These are phyloP conservation scores for Suillus americanus DNA, from an alignment of 768 basidiomycete species.

Conservation along the genomic window DNA sequence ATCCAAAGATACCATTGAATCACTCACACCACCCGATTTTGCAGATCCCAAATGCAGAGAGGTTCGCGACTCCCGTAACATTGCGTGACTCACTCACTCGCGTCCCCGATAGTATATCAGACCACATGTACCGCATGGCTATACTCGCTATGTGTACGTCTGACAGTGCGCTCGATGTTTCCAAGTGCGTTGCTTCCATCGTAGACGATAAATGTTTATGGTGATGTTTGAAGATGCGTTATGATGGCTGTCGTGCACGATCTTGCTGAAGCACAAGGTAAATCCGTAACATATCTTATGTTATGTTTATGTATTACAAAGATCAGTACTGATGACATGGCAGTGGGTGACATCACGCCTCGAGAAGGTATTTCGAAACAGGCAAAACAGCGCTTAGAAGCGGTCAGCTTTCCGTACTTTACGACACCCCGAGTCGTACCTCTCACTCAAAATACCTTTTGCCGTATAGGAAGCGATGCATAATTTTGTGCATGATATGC, in stretches of 20 bases:
- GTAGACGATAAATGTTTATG: neutral
- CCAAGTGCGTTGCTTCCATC: conserved; percentile 53
- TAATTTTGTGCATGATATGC: conserved; percentile 85
- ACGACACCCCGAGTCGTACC: neutral
- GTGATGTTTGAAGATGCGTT: conserved; percentile 55
- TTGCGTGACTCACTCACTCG: neutral
- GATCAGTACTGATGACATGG: neutral
- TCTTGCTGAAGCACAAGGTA: conserved; percentile 94
- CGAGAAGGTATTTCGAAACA: conserved; percentile 80
- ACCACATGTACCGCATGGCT: conserved; percentile 98
- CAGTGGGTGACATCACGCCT: conserved; percentile 93
- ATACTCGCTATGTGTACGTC: conserved; percentile 88
- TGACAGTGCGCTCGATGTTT: conserved; percentile 65
- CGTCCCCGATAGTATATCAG: conserved; percentile 66
- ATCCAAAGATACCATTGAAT: conserved; percentile 6
- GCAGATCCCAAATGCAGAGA: conserved; percentile 83
- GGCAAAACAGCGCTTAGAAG: conserved; percentile 78
- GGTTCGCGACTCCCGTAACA: conserved; percentile 39
- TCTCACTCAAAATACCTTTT: conserved; percentile 9
- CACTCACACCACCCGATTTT: neutral
- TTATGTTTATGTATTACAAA: too few species aligned
- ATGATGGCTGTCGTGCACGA: conserved; percentile 95
- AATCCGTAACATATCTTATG: too few species aligned
- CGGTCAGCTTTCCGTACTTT: conserved; percentile 37
- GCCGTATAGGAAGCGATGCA: conserved; percentile 77